Base-by-base conservation (phyloP, 2,329 filamentous ascomycete genomes). In the Neofusicoccum ribis region DNA sequence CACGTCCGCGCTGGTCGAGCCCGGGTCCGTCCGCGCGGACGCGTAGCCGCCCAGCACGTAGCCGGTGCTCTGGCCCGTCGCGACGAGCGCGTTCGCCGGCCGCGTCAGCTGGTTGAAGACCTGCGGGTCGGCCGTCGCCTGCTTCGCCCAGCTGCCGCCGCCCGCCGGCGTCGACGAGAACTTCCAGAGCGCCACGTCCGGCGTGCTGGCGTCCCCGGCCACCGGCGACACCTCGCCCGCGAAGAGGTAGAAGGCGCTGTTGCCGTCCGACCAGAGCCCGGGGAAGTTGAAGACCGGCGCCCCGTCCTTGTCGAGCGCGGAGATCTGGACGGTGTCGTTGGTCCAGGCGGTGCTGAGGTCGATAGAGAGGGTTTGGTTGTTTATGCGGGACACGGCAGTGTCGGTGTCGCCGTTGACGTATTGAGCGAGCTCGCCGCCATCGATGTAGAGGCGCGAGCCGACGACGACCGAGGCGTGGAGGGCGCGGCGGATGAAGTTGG, bases 331-430 rank as follows among this genome's bases (percentile, higher is more conserved):
- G 7, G 37, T 46, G 11, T 12, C 5, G 61, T 64, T 64, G 37
- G 61, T 64, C 61, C 61, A 64, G 37, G 50, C 39, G 8, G 49
- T 9, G 50, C 61, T 20, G 49, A 64, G 41, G 17, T 64, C 49
- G 27, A 64, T 54, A 41, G 49, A 54, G 12, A 64, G 49, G 8
- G 61, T 64, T 8, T 14, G 3, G 20, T 46, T 47, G 27, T 56
- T 64, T 1, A 37, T 5, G 3, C 50, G 39, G 15, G 39, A n/a
- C 8, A 36, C 9, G 9, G 5, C 6, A 17, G 46, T 11, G 36
- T 51, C 46, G 14, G 6, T 6, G 12, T 41, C 20, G 49, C 50
- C 61, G 44, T 37, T 46, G 27, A 56, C n/a, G n/a, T 47, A 37
- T 31, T 64, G 61, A 7, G 20, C 3, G 14, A 54, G 1, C 9